Evolutionary conservation across 345 rosid genomes (phyloP), one percentile per base, ranked within the genome.

Genomic region (Dimocarpus longan): DNA sequence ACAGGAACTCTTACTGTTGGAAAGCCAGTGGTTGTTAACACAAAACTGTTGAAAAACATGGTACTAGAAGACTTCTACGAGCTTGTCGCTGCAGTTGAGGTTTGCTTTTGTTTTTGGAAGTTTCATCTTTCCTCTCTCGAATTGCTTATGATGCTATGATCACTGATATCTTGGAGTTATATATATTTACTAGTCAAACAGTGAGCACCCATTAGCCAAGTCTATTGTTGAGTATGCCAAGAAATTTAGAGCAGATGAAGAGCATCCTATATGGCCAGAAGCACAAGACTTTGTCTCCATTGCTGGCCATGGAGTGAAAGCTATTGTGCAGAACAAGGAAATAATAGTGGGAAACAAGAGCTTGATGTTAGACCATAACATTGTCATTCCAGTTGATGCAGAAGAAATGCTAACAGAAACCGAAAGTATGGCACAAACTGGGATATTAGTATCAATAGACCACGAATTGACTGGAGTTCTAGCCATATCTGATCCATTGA

Each of bases 1-100:
- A 96, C 99, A 1, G 98, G 99, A 72, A 96, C 98, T 21, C 99
- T 96, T 32, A 96, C 99, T 0, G 81, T 89, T 57, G 99, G 99
- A 21, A 96, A 93, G 74, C 99, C 99, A 0, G 94, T 90, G 52
- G 93, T 96, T 50, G 92, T 93, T 21, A 90, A 84, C 79, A 94
- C 97, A 9, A 90, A 84, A 75, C 97, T 93, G 69, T 70, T 93
- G 40, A 88, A 89, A 83, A 89, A 85, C 74, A 82, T 92, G 95
- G 91, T 80, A 46, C 92, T 96, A 16, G 68, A 87, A 67, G 94
- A 92, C 22, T 92, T 96, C 77, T 96, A 91, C 60, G 97, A 91
- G 80, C 89, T 91, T 48, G 84, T 90, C 63, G 97, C 98, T 21
- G 95, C 97, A 78, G 81, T 95, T 66, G 99, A 96, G 97, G 99